Evolutionary conservation across 148 eudicot genomes (phyloP).

Genomic region (Chenopodium formosanum): DNA sequence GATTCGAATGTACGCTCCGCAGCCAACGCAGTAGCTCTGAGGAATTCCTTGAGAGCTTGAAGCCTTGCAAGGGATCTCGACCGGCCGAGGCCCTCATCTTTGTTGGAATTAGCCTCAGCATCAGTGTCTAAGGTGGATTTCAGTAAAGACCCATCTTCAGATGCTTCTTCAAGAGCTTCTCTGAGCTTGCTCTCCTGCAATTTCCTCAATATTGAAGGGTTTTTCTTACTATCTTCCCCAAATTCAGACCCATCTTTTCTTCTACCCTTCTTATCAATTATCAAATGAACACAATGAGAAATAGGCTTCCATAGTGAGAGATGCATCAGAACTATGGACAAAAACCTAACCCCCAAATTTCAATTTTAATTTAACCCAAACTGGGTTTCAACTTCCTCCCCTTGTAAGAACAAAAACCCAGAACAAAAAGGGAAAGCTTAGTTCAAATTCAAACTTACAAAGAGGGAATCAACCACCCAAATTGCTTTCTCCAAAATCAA

Average conservation of each 20-base stretch:
- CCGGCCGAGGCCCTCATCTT: constrained; percentile 68
- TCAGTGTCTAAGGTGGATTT: constrained; percentile 66
- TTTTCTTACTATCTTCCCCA: constrained; percentile 46
- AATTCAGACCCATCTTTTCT: constrained; percentile 56
- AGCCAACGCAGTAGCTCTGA: constrained; percentile 85
- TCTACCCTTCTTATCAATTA: constrained; percentile 74
- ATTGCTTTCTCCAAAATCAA: constrained; percentile 37
- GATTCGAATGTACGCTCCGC: constrained; percentile 68
- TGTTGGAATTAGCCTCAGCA: constrained; percentile 40
- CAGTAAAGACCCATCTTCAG: constrained; percentile 86
- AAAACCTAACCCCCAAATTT: not conserved
- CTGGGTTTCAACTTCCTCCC: not conserved
- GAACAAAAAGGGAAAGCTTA: constrained; percentile 20
- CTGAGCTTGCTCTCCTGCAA: constrained; percentile 75
- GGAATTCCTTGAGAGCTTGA: constrained; percentile 73
- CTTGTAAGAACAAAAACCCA: constrained; percentile 19
- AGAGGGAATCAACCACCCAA: constrained; percentile 26
- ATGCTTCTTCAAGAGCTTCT: constrained; percentile 95
- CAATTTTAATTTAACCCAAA: too few relatives aligned
- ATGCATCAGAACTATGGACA: constrained; percentile 61
- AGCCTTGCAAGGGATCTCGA: constrained; percentile 83
- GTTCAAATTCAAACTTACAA: constrained; percentile 37
- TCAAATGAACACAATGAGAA: constrained; percentile 73
- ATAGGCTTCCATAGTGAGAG: constrained; percentile 94
- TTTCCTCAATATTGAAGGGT: constrained; percentile 56